These are phyloP conservation scores for Rhizoclosmatium sp. DNA, from an alignment of 192 early-diverging fungal species.

Conservation along the genomic window DNA sequence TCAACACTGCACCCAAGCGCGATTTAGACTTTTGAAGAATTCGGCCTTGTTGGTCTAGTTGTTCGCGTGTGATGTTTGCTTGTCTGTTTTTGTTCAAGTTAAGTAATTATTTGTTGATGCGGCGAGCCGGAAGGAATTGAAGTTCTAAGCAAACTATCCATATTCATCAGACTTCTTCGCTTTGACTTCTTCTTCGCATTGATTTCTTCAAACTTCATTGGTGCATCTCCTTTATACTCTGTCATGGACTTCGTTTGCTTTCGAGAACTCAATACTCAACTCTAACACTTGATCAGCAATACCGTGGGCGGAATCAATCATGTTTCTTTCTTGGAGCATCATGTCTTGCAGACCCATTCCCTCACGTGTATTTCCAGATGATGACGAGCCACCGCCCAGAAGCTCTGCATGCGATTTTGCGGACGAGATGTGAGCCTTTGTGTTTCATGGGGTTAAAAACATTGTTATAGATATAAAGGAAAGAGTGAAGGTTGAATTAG, in stretches of 20 bases:
- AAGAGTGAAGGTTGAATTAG: too few relatives aligned
- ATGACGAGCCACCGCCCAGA: slow-evolving; percentile 46
- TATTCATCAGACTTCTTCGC: too few relatives aligned
- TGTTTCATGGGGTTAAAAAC: too few relatives aligned
- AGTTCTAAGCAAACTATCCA: background rate
- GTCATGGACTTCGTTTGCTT: background rate
- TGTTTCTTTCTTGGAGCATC: slow-evolving; percentile 71
- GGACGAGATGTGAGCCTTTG: slow-evolving; percentile 66
- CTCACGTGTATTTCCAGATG: slow-evolving; percentile 60
- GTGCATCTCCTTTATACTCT: background rate
- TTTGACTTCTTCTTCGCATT: too few relatives aligned
- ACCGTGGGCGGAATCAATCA: slow-evolving; percentile 75
- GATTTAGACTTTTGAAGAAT: slow-evolving; percentile 63
- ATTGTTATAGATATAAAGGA: too few relatives aligned
- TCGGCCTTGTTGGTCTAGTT: slow-evolving; percentile 67
- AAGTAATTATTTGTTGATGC: background rate
- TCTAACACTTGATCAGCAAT: slow-evolving; percentile 82
- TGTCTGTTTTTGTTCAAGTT: slow-evolving; percentile 58
- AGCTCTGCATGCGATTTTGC: slow-evolving; percentile 76
- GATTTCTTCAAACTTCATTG: background rate
- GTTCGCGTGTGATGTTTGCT: slow-evolving; percentile 75
- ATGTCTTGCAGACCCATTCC: slow-evolving; percentile 57
- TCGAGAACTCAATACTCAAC: slow-evolving; percentile 52
- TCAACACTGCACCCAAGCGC: slow-evolving; percentile 48
- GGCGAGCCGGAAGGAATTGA: background rate